Base-by-base conservation (phyloP, 2,329 filamentous ascomycete species). In the Colletotrichum destructivum region DNA sequence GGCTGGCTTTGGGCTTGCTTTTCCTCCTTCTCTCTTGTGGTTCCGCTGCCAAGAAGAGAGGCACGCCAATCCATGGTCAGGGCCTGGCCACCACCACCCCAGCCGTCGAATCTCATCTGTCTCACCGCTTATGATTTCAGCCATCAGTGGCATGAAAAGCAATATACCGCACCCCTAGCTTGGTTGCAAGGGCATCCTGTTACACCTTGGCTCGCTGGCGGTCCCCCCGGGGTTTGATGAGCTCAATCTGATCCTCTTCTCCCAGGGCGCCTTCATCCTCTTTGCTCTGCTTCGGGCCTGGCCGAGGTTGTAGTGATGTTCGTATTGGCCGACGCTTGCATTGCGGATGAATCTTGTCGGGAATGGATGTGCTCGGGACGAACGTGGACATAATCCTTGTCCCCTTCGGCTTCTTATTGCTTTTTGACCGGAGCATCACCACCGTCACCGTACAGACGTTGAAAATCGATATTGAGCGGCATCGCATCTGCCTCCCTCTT, bases 131-230 rank as follows among this genome's bases (percentile, higher is more conserved):
- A 31, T 59, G 52, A 64, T 64, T 59, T 56, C 52, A 2, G 31
- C 31, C 31, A 35, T 35, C 31, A 31, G 18, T 69, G 69, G 46
- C 44, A 59, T 23, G 66, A 63, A 64, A 64, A 69, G 65, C 65
- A 69, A 69, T 69, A 35, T 38, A 18, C 47, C n/a, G n/a, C 38
- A 52, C 47, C 69, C 69, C 69, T 68, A 47, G 69, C 69, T 55
- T 52, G 65, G 52, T 55, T 63, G 65, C 69, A 72, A 64, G 69
- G 69, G 65, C 65, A 55, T 55, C 31, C 66, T 72, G 38, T 23
- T 57, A 40, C 69, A 69, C 69, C 65, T 64, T 55, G 57, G 57
- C 60, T 47, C n/a, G 38, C 44, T 52, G 21, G 15, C 59, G 13
- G 21, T 18, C 42, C 52, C 46, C 31, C 46, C 35, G 63, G 63